Evolutionary conservation across 768 basidiomycete genomes (phyloP).

Genomic region (Porphyrellus cyaneotinctus): DNA sequence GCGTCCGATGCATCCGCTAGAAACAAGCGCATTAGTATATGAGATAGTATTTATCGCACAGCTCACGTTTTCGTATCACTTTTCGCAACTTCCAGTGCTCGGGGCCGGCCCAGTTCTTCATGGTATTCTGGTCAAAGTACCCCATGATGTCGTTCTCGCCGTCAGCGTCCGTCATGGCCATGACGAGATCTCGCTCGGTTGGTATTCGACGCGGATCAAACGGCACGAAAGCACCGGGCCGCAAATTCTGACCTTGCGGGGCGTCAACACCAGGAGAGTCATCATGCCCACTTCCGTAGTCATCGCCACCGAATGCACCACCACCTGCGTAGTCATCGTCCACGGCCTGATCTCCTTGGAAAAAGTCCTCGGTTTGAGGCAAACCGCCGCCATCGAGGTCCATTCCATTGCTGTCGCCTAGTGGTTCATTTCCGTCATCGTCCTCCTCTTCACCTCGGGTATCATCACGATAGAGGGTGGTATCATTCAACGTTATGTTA

Average conservation of each 20-base stretch:
- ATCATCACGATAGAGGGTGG: constrained; percentile 56
- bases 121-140: constrained; percentile 83
- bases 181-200: constrained; percentile 73
- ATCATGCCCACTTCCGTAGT: constrained; percentile 36
- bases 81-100: constrained; percentile 96
- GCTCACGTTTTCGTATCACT: constrained; percentile 71
- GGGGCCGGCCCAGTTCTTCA: constrained; percentile 98
- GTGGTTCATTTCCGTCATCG: constrained; percentile 26
- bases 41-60: not conserved
- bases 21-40: constrained; percentile 5
- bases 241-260: constrained; percentile 36
- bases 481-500: constrained; percentile 55
- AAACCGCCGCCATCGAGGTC: constrained; percentile 39
- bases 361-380: constrained; percentile 58
- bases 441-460: constrained; percentile 37
- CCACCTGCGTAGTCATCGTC: constrained; percentile 44
- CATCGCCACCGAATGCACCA: constrained; percentile 40
- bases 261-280: constrained; percentile 44
- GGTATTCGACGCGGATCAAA: constrained; percentile 84
- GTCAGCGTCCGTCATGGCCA: constrained; percentile 78
- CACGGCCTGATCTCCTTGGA: constrained; percentile 57
- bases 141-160: constrained; percentile 61
- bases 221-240: constrained; percentile 54
- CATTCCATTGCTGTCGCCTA: constrained; percentile 30
- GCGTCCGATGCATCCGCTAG: constrained; percentile 50